A percentile compares a stretch with the other conserved stretches of the same genome.
phyloP scores from a whole-genome alignment of 352 stramenopile genomes.

The Pythium biforme region DNA sequence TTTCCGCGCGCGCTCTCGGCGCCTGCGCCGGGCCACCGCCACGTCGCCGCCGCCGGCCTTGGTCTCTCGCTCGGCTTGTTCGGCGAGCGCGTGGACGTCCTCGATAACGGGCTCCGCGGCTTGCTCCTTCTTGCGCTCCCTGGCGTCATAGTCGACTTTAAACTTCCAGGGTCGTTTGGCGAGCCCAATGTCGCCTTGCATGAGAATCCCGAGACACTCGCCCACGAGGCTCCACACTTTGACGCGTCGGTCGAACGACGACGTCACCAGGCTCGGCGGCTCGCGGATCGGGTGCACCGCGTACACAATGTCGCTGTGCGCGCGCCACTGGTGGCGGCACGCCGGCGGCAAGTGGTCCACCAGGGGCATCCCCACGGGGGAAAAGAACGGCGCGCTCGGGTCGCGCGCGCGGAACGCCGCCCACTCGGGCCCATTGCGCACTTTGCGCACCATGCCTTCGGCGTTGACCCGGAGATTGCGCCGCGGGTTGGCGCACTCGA shows the following conservation, averaged over 20 bases:
- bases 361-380: slow-evolving; percentile 50
- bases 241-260: slow-evolving; percentile 76
- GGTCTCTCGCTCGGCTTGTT: slow-evolving; percentile 22
- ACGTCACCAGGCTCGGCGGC: slow-evolving; percentile 66
- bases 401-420: slow-evolving; percentile 51
- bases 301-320: slow-evolving; percentile 75
- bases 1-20: slow-evolving; percentile 6
- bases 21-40: not conserved
- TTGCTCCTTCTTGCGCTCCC: slow-evolving; percentile 64
- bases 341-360: slow-evolving; percentile 2
- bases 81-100: slow-evolving; percentile 45
- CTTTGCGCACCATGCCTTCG: slow-evolving; percentile 65
- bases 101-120: slow-evolving; percentile 56
- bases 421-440: slow-evolving; percentile 62
- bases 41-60: not conserved
- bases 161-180: slow-evolving; percentile 61
- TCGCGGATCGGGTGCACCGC: slow-evolving; percentile 73
- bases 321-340: slow-evolving; percentile 63
- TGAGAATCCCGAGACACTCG: slow-evolving; percentile 69
- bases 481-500: slow-evolving; percentile 72
- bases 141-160: slow-evolving; percentile 67
- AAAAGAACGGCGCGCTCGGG: slow-evolving; percentile 58
- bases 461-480: slow-evolving; percentile 76
- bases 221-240: slow-evolving; percentile 69
- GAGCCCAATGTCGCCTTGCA: slow-evolving; percentile 63